phyloP scores from a whole-genome alignment of 306 rosid genomes.

The Cyamopsis tetragonoloba region DNA sequence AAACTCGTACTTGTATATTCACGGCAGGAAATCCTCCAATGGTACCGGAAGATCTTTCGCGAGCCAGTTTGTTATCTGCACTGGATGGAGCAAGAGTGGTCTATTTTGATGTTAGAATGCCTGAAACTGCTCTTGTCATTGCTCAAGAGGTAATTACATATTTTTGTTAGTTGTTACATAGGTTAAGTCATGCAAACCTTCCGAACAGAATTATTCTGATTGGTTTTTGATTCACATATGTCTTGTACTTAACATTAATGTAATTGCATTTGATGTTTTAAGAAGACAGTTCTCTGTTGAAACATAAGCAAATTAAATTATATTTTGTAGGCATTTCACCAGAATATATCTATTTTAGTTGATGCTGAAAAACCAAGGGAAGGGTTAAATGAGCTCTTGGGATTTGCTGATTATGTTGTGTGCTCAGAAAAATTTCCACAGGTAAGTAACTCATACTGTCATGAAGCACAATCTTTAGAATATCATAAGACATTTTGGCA shows the following conservation, averaged over 20 bases:
- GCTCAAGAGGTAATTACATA: slow-evolving; percentile 69
- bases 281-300: neutral
- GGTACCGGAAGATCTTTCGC: slow-evolving; percentile 63
- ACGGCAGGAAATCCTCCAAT: slow-evolving; percentile 79
- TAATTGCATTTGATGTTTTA: slow-evolving; percentile 14
- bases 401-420: slow-evolving; percentile 61
- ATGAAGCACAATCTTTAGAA: neutral
- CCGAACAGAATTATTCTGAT: neutral
- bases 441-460: slow-evolving; percentile 50
- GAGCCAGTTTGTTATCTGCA: slow-evolving; percentile 51
- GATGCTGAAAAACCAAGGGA: slow-evolving; percentile 86
- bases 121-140: slow-evolving; percentile 68
- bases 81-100: slow-evolving; percentile 69
- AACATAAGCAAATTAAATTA: slow-evolving; percentile 7
- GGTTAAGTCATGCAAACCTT: slow-evolving; percentile 15
- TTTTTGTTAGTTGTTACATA: slow-evolving; percentile 1
- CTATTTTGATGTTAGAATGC: slow-evolving; percentile 70
- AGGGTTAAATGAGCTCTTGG: slow-evolving; percentile 72
- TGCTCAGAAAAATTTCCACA: slow-evolving; percentile 77
- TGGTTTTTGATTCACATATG: too few relatives aligned
- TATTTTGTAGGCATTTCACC: slow-evolving; percentile 54
- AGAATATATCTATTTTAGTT: slow-evolving; percentile 64
- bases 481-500: neutral
- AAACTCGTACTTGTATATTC: slow-evolving; percentile 89
- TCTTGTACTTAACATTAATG: too few relatives aligned